Evolutionary conservation across 768 basidiomycete genomes (phyloP).

Genomic region (Suillus americanus): DNA sequence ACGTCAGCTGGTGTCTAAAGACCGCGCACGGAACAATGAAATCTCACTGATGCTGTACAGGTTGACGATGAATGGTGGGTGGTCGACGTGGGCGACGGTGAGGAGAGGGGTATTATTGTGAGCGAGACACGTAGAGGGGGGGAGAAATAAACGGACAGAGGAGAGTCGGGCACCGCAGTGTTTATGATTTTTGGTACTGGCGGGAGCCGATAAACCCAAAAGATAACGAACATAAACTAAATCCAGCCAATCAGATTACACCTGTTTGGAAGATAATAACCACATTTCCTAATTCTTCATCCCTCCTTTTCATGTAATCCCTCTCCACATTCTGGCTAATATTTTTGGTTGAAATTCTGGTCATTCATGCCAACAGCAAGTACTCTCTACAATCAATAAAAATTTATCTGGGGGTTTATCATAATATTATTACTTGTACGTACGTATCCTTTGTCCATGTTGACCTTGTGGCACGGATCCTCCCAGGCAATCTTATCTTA

Average conservation of each 20-base stretch:
- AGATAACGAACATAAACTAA: conserved; percentile 33
- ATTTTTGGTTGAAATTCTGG: not conserved
- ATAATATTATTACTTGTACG: conserved; percentile 28
- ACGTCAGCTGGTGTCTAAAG: not conserved
- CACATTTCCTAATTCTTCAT: not conserved
- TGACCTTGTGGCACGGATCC: conserved; percentile 24
- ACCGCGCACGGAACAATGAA: not conserved
- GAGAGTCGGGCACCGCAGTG: conserved; percentile 20
- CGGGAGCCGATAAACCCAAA: conserved; percentile 40
- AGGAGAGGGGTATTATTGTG: conserved; percentile 2
- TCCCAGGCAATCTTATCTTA: conserved; percentile 20
- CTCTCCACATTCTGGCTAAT: not conserved
- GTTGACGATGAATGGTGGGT: not conserved
- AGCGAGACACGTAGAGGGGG: conserved; percentile 12
- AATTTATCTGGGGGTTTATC: conserved; percentile 27
- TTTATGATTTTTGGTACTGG: conserved; percentile 36
- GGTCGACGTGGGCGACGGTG: conserved; percentile 4
- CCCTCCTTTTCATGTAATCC: not conserved
- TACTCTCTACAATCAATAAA: conserved; percentile 15
- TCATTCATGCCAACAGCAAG: too few relatives aligned
- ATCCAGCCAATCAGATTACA: conserved; percentile 38
- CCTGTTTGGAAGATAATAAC: conserved; percentile 24
- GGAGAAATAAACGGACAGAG: conserved; percentile 24
- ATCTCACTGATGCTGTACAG: conserved; percentile 3
- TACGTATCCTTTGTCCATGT: conserved; percentile 18